Conservation (phyloP, 352 stramenopile genomes). For the Phytopythium litorale region DNA sequence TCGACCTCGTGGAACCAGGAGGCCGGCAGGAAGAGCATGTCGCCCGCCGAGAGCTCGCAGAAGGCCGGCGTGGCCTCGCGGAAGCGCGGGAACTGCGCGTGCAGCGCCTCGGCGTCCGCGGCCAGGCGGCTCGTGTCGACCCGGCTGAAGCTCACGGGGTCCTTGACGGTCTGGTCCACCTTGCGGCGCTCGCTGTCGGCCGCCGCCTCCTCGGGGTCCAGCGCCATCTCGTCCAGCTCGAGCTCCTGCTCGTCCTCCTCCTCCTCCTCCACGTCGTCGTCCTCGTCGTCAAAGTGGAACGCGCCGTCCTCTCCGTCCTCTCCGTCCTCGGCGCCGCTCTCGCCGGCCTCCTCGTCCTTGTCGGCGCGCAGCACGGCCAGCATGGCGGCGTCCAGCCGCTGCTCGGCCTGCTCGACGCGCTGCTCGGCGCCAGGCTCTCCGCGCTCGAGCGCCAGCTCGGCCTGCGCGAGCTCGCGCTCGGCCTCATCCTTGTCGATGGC, state of each 20-base stretch:
- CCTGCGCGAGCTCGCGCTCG: constrained; percentile 50
- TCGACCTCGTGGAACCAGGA: constrained; percentile 98
- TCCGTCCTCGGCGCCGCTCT: constrained; percentile 24
- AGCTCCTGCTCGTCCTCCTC: constrained; percentile 40
- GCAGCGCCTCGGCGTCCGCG: constrained; percentile 23
- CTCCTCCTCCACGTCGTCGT: constrained; percentile 59
- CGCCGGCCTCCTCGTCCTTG: constrained; percentile 32
- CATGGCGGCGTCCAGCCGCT: constrained; percentile 66
- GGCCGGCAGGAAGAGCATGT: constrained; percentile 96
- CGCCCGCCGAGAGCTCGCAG: constrained; percentile 84
- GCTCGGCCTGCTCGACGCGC: constrained; percentile 54
- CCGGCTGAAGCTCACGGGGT: constrained; percentile 74
- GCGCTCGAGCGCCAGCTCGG: constrained; percentile 48
- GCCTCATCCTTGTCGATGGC: constrained; percentile 57
- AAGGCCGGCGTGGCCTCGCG: constrained; percentile 48
- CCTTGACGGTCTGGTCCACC: constrained; percentile 45
- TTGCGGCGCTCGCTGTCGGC: constrained; percentile 18
- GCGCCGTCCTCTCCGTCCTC: constrained; percentile 25
- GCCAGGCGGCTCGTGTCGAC: constrained; percentile 52
- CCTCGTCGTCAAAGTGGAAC: constrained; percentile 35
- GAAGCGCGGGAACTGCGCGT: constrained; percentile 58
- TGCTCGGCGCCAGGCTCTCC: constrained; percentile 40
- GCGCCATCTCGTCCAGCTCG: constrained; percentile 47
- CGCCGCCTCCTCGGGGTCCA: constrained; percentile 36
- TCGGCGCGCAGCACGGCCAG: constrained; percentile 71